A percentile compares a stretch with the other conserved stretches of the same genome.
These are phyloP conservation scores for Talaromyces sp. DNA, from an alignment of 2,329 filamentous ascomycete genomes.

Conservation along the genomic window DNA sequence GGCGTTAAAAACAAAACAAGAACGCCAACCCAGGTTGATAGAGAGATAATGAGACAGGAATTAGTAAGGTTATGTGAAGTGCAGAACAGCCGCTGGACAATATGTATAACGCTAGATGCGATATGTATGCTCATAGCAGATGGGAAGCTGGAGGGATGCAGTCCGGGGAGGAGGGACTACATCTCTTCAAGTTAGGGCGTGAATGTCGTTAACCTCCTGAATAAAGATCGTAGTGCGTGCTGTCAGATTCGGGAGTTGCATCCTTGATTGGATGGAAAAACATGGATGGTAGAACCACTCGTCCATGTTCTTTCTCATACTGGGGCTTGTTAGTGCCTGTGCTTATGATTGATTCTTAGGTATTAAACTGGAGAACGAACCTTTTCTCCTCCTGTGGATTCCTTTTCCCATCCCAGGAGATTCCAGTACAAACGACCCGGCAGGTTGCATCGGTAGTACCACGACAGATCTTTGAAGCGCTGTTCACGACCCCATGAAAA, in stretches of 20 bases:
- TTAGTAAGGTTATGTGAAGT: conserved; percentile 2
- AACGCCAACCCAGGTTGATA: background rate
- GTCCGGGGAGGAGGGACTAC: background rate
- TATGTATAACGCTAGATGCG: conserved; percentile 12
- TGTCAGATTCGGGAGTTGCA: conserved; percentile 15
- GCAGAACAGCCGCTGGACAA: conserved; percentile 8
- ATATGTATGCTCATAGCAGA: conserved; percentile 5
- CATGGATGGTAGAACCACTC: conserved; percentile 23
- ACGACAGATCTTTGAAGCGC: conserved; percentile 27
- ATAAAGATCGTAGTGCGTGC: conserved; percentile 14
- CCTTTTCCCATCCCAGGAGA: conserved; percentile 27
- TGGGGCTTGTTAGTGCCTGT: background rate
- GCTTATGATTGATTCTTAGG: background rate
- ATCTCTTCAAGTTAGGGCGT: background rate
- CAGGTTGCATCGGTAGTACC: conserved; percentile 28
- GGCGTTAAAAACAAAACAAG: background rate
- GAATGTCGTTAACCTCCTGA: conserved; percentile 8
- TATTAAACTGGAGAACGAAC: background rate
- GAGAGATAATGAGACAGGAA: background rate
- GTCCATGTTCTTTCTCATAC: conserved; percentile 17
- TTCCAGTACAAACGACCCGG: conserved; percentile 28
- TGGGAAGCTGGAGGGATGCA: background rate
- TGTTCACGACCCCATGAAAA: conserved; percentile 29
- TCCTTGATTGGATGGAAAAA: conserved; percentile 28
- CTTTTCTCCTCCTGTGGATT: conserved; percentile 13